Evolutionary conservation across 805 yeast genomes (phyloP).

Genomic region (Saturnispora diversa): DNA sequence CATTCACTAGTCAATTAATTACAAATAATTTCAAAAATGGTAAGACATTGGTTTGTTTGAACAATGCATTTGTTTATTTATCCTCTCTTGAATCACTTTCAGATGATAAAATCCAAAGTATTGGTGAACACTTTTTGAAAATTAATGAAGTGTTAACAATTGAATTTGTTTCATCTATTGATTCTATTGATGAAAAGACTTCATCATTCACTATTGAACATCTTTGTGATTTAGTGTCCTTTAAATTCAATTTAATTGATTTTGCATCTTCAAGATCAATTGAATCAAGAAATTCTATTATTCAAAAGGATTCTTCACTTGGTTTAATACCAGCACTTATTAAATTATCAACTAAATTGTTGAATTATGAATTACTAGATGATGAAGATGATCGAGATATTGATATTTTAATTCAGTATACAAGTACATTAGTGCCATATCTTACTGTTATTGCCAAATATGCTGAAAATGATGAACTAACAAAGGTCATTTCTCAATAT

Average conservation of each 20-base stretch:
- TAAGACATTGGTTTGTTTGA: constrained; percentile 57
- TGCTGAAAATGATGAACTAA: constrained; percentile 14
- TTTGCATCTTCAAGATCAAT: not conserved
- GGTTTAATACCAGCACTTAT: not conserved
- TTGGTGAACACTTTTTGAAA: constrained; percentile 5
- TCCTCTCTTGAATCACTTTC: constrained; percentile 24
- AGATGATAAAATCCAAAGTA: constrained; percentile 8
- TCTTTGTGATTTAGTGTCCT: constrained; percentile 5
- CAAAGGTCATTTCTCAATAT: constrained; percentile 20
- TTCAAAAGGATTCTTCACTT: not conserved
- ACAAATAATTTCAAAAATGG: constrained; percentile 40
- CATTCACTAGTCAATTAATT: constrained; percentile 35
- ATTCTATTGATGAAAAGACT: not conserved
- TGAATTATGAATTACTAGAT: not conserved
- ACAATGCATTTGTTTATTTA: constrained; percentile 47
- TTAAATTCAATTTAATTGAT: constrained; percentile 3
- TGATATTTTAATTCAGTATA: constrained; percentile 16
- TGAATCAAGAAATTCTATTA: not conserved
- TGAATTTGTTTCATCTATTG: not conserved
- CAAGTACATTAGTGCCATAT: constrained; percentile 20
- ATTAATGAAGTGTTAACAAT: constrained; percentile 2
- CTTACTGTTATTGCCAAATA: constrained; percentile 23
- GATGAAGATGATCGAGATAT: constrained; percentile 1
- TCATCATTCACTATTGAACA: constrained; percentile 4
- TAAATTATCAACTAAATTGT: not conserved